Conservation (phyloP, 148 eudicot genomes). For the Linanthus parryae region DNA sequence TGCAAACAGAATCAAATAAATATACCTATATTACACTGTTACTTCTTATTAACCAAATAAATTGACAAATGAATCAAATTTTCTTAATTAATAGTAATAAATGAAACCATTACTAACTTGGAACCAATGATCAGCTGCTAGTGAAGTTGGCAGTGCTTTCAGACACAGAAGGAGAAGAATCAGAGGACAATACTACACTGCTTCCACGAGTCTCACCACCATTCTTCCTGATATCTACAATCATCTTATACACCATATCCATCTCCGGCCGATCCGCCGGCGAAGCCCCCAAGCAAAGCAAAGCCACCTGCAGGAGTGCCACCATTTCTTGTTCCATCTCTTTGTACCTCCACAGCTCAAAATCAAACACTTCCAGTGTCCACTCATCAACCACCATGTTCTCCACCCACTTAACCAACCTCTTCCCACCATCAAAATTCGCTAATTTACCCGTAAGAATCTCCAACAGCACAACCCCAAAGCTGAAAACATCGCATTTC, state of each 20-base stretch:
- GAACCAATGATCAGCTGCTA: not conserved
- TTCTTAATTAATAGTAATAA: too few relatives aligned
- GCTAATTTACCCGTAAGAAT: constrained; percentile 17
- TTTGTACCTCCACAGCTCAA: constrained; percentile 15
- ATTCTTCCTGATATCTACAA: constrained; percentile 3
- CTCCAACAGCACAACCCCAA: constrained; percentile 19
- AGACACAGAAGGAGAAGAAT: constrained; percentile 11
- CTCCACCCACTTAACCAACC: constrained; percentile 16
- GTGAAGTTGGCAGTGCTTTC: constrained; percentile 5
- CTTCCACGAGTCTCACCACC: not conserved
- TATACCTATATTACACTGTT: too few relatives aligned
- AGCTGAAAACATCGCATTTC: constrained; percentile 19
- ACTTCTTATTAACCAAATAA: too few relatives aligned
- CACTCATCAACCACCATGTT: constrained; percentile 2
- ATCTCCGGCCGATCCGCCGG: constrained; percentile 14
- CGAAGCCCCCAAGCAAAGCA: constrained; percentile 15
- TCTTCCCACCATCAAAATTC: not conserved
- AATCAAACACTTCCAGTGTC: constrained; percentile 21
- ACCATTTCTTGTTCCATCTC: constrained; percentile 20
- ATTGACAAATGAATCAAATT: too few relatives aligned
- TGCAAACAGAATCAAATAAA: too few relatives aligned
- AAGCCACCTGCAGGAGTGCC: constrained; percentile 17
- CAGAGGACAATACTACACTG: not conserved
- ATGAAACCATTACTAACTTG: too few relatives aligned
- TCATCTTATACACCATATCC: constrained; percentile 12